phyloP scores from a whole-genome alignment of 2,329 filamentous ascomycete species.

The Pseudogymnoascus sp. region DNA sequence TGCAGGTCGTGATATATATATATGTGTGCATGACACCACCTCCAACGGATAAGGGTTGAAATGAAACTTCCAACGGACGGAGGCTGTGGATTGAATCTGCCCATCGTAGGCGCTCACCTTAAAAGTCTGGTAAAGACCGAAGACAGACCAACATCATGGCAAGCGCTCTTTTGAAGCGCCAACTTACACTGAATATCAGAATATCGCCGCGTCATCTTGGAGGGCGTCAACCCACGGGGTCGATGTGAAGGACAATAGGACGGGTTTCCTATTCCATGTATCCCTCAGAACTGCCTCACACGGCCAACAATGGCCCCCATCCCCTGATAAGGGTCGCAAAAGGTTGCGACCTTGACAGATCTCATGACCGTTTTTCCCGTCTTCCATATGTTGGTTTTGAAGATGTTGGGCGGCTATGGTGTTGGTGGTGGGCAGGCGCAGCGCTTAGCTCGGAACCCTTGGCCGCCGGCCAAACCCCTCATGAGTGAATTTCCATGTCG shows the following conservation, averaged over 20 bases:
- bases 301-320: slow-evolving; percentile 1
- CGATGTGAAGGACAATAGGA: not conserved
- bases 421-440: slow-evolving; percentile 1
- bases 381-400: not conserved
- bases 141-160: not conserved
- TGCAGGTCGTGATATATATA: slow-evolving; percentile 4
- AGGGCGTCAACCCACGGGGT: not conserved
- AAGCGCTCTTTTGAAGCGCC: not conserved
- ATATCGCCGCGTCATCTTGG: not conserved
- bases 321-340: not conserved
- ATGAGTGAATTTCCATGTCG: not conserved
- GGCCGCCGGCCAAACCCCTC: not conserved
- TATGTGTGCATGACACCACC: not conserved
- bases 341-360: not conserved
- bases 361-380: not conserved
- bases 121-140: not conserved
- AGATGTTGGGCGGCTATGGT: not conserved
- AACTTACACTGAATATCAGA: slow-evolving; percentile 4
- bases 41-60: not conserved
- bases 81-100: slow-evolving; percentile 4
- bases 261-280: slow-evolving; percentile 1
- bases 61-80: not conserved
- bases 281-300: not conserved
- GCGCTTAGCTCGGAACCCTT: slow-evolving; percentile 4
- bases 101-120: not conserved